Base-by-base conservation (phyloP, 108 stramenopile genomes). In the Skeletonema grethae region DNA sequence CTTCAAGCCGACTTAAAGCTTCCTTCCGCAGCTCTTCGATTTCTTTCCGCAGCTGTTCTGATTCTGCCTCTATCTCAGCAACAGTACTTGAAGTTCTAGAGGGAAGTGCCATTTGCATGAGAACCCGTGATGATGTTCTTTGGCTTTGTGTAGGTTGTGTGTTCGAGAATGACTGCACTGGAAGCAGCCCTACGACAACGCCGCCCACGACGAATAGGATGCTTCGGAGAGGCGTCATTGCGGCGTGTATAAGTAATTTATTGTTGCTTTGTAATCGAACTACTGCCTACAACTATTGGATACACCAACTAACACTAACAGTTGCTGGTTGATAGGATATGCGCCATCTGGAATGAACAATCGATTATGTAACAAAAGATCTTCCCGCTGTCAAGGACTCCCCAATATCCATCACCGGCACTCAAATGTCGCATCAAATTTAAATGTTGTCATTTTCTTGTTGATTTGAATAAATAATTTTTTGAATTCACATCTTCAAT, bases 1-100 rank as follows among this genome's bases (percentile, higher is more conserved):
- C 82, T 12, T 79, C 74, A 36, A 92, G 64, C 55, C 86, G 82
- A 25, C 80, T 56, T 50, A 84, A 39, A 1, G 91, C 91, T 70
- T 90, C 91, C 43, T 78, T 22, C 45, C 82, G 69, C 83, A 92
- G 69, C 18, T 69, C 82, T 59, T 79, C 86, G 67, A 90, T 92
- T 34, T 90, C 87, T 38, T 74, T 55, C 45, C 85, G 75, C 43
- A 93, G 53, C 9, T 50, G 39, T 46, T 79, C 77, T 20, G 78
- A 79, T 65, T 83, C 82, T 31, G 67, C 74, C 29, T 83, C 63
- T 38, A 78, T 73, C 46, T 77, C 72, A 24, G 72, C 71, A 11
- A 77, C 61, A 20, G 80, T 72, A 30, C 25, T 50, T n/a, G 12
- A 30, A 36, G 45, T 56, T 50, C 32, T 53, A 12, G 61, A 56